A percentile compares a stretch with the other conserved stretches of the same genome.
phyloP scores from a whole-genome alignment of 306 rosid species.

The Cucurbita argyrosperma region DNA sequence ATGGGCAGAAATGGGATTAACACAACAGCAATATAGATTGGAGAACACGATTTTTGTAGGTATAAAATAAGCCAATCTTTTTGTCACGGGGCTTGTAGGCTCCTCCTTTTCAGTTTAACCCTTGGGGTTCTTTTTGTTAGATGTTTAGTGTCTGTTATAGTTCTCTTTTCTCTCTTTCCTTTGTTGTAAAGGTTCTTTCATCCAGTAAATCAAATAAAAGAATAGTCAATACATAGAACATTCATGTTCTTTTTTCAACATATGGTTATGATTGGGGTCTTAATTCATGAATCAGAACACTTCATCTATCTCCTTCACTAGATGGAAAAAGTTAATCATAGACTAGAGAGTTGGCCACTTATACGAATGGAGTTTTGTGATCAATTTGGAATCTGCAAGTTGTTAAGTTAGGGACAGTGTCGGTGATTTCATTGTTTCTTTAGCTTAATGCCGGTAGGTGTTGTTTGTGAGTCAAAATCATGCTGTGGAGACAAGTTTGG shows the following conservation, averaged over 20 bases:
- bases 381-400: not conserved
- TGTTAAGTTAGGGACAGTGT: not conserved
- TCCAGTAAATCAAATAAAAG: not conserved
- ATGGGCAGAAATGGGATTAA: not conserved
- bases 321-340: not conserved
- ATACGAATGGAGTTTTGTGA: not conserved
- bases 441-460: not conserved
- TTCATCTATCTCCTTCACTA: not conserved
- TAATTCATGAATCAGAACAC: not conserved
- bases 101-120: not conserved
- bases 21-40: not conserved
- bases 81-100: not conserved
- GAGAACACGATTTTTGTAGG: slow-evolving; percentile 3
- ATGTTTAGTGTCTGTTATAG: not conserved
- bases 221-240: not conserved
- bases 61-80: not conserved
- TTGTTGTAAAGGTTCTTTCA: slow-evolving; percentile 1
- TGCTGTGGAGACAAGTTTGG: slow-evolving; percentile 1
- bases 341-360: not conserved
- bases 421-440: slow-evolving; percentile 5
- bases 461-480: not conserved
- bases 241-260: not conserved
- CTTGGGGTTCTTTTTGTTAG: not conserved
- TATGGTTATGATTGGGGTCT: not conserved
- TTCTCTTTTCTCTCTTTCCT: not conserved